Percentiles rank a stretch among this genome's conserved stretches.
Conservation (phyloP, 176 grass and related monocot species). For the Zea mays region Zm-B73-REFERENCE-NAM-5.0 NC_050099.1:188738001-188738500, state of each 20-base stretch:
- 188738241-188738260: too few relatives aligned
- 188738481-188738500: too few relatives aligned
- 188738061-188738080: background rate
- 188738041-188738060: background rate
- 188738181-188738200: slow-evolving; percentile 83
- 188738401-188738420: background rate
- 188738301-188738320: too few relatives aligned
- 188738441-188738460: too few relatives aligned
- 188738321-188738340: too few relatives aligned
- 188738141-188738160: slow-evolving; percentile 67
- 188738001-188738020: background rate
- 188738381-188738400: background rate
- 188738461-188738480: too few relatives aligned
- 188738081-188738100: slow-evolving; percentile 77
- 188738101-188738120: slow-evolving; percentile 73
- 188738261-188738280: too few relatives aligned
- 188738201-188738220: slow-evolving; percentile 43
- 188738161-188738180: slow-evolving; percentile 70
- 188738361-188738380: too few relatives aligned
- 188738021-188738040: background rate
- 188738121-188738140: slow-evolving; percentile 72
- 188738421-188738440: too few relatives aligned
- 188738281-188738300: too few relatives aligned
- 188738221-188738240: too few relatives aligned
- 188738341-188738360: too few relatives aligned